Conservation (phyloP, 1,284 basidiomycete genomes). For the Apiotrichum akiyoshidainum region DNA sequence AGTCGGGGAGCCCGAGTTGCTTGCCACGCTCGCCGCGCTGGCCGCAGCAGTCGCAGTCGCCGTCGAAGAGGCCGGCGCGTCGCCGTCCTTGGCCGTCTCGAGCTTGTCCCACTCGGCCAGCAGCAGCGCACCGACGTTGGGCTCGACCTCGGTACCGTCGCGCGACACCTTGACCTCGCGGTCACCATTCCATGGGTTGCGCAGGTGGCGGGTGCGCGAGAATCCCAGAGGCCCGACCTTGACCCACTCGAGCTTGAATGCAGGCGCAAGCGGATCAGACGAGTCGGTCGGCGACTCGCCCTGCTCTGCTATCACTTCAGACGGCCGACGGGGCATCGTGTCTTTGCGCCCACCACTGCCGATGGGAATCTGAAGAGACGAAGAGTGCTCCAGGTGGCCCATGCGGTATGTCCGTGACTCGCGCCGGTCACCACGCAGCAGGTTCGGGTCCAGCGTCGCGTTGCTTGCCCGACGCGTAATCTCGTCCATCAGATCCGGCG, state of each 20-base stretch:
- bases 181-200: slow-evolving; percentile 91
- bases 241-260: slow-evolving; percentile 84
- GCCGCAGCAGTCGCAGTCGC: not conserved
- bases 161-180: slow-evolving; percentile 86
- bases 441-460: slow-evolving; percentile 36
- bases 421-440: slow-evolving; percentile 22
- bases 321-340: slow-evolving; percentile 6
- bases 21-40: too few relatives aligned
- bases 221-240: slow-evolving; percentile 73
- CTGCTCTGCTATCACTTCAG: slow-evolving; percentile 3
- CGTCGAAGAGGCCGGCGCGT: too few relatives aligned
- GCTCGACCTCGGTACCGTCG: slow-evolving; percentile 89
- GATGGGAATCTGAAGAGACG: slow-evolving; percentile 16
- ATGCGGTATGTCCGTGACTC: slow-evolving; percentile 7
- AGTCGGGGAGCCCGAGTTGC: not conserved
- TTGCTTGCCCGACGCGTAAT: slow-evolving; percentile 13
- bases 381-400: slow-evolving; percentile 8
- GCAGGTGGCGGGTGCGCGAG: slow-evolving; percentile 68
- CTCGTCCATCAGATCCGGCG: slow-evolving; percentile 21
- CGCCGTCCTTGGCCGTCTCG: slow-evolving; percentile 10
- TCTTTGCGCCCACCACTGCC: slow-evolving; percentile 3
- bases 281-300: not conserved
- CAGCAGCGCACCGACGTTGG: slow-evolving; percentile 67
- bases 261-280: slow-evolving; percentile 58
- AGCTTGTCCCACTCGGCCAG: slow-evolving; percentile 69